phyloP scores from a whole-genome alignment of 768 basidiomycete species.

The Collybiopsis luxurians region DNA sequence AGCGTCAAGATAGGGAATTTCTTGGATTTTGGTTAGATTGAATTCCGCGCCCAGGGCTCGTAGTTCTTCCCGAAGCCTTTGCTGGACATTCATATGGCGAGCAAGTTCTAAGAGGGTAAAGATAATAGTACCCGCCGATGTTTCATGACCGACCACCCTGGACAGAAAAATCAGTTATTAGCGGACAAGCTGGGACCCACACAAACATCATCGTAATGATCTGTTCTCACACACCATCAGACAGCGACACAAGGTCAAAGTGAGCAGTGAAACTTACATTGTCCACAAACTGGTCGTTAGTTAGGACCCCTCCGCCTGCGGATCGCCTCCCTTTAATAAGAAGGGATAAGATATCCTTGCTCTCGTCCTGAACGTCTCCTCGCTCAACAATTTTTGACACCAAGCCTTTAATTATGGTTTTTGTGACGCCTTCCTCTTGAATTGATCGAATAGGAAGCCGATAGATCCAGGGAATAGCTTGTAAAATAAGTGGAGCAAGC shows the following conservation, averaged over 20 bases:
- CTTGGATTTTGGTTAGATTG: constrained; percentile 34
- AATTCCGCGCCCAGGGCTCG: constrained; percentile 26
- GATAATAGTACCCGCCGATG: constrained; percentile 32
- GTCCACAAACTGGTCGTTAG: constrained; percentile 22
- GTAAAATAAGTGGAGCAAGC: constrained; percentile 25
- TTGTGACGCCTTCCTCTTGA: constrained; percentile 22
- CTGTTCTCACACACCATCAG: no score
- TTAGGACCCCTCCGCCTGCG: constrained; percentile 5
- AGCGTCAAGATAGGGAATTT: constrained; percentile 38
- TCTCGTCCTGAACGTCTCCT: constrained; percentile 10
- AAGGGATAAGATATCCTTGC: constrained; percentile 24
- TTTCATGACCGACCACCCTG: constrained; percentile 28
- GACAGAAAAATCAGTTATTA: no score
- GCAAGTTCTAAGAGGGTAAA: constrained; percentile 40
- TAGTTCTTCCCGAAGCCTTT: constrained; percentile 37
- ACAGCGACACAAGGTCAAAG: no score
- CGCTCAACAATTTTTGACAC: constrained; percentile 20
- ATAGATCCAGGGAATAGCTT: constrained; percentile 24
- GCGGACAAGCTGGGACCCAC: no score
- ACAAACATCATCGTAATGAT: no score
- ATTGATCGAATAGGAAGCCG: constrained; percentile 20
- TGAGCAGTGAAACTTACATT: constrained; percentile 19
- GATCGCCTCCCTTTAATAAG: constrained; percentile 16
- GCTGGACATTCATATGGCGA: constrained; percentile 32
- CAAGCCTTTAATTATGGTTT: constrained; percentile 20